phyloP scores from a whole-genome alignment of 129 eudicot genomes.

The Chrysanthemum makinoi region DNA sequence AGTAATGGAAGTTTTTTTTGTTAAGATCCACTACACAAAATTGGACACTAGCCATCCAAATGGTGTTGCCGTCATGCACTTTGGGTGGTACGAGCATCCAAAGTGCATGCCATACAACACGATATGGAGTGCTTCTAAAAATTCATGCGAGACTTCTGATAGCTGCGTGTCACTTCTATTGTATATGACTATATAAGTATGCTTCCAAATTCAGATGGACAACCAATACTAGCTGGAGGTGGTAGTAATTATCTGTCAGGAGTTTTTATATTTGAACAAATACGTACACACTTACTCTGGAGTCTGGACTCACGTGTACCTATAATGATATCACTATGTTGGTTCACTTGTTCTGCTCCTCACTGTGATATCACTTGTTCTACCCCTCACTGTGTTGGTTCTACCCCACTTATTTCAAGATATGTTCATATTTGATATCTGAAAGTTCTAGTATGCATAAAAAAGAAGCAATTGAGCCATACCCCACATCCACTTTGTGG shows the following conservation, averaged over 20 bases:
- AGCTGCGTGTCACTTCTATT: not conserved
- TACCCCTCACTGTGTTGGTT: constrained; percentile 5
- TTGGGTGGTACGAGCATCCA: constrained; percentile 2
- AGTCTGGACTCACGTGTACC: not conserved
- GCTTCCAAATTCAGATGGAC: constrained; percentile 1
- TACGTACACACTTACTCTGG: not conserved
- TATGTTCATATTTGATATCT: not conserved
- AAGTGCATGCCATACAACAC: not conserved
- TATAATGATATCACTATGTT: not conserved
- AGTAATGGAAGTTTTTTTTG: not conserved
- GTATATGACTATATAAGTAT: not conserved
- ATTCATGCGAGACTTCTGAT: not conserved
- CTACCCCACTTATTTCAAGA: not conserved
- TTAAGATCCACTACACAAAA: constrained; percentile 7
- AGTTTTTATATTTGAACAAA: not conserved
- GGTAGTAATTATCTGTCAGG: not conserved
- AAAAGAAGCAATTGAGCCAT: constrained; percentile 26
- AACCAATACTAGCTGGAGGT: not conserved
- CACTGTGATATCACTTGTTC: no score
- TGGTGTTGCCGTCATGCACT: not conserved
- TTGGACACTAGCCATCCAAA: constrained; percentile 1
- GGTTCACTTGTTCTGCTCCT: not conserved
- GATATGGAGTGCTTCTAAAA: not conserved
- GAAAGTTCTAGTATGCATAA: constrained; percentile 3
- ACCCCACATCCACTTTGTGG: constrained; percentile 95